Base-by-base conservation (phyloP, 108 stramenopile genomes). In the Aurantiochytrium sp. region DNA sequence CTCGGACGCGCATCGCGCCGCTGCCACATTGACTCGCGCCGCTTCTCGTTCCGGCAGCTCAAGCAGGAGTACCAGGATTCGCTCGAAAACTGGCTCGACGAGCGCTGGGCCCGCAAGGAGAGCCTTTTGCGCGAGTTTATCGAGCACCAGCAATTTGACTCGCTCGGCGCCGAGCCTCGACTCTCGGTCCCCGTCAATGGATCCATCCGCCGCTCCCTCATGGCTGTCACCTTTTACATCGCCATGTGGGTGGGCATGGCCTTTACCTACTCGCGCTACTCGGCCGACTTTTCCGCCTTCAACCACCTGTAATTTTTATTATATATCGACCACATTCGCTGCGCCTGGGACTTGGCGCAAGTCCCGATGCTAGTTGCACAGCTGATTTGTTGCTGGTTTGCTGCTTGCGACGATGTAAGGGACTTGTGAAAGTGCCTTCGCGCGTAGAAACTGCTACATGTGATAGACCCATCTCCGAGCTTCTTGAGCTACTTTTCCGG, bases 81-180 rank as follows among this genome's bases (percentile, higher is more conserved):
- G n/a, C 45, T 81, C 27, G 73, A 81, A 42, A 81, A 48, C 39
- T 81, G 73, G 73, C 45, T 81, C 27, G 87, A 87, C 8, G 69
- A 39, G 37, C 55, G 55, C 69, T 90, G 90, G 90, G 87, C 53
- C n/a, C 89, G 89, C 22, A 91, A 91, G 87, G 91, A 91, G 50
- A 87, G 68, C 27, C 91, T 91, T 5, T 69, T 91, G 39, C 87
- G 42, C 31, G 41, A 52, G 6, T 91, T 91, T n/a, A 87, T 89
- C 37, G 24, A 89, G 52, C 37, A 89, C 17, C 52, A 87, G 59
- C 53, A 42, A 1, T 91, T 91, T 73, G 88, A 86, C 17, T 31
- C 30, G 65, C 39, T 41, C 45, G 73, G 45, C 42, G 39, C 42
- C 19, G 73, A 48, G 19, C 39, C 45, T 6, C 73, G 27, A 48